Percentiles rank a stretch among this genome's conserved stretches.
phyloP scores from a whole-genome alignment of 805 yeast species.

The Limtongozyma cylindracea region DNA sequence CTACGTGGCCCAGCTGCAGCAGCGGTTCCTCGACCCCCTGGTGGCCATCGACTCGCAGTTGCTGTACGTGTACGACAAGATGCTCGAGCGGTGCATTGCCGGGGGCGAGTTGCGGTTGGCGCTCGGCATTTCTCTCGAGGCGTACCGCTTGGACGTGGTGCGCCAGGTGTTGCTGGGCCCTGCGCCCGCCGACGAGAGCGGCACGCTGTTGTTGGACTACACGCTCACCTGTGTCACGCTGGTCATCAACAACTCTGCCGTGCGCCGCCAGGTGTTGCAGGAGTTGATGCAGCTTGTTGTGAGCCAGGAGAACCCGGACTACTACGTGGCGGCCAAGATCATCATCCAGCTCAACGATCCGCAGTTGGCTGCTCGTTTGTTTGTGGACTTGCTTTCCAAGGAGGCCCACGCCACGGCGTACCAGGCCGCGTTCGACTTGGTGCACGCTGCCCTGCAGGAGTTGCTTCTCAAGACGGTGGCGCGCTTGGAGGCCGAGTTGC shows the following conservation, averaged over 20 bases:
- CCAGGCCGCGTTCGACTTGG: constrained; percentile 91
- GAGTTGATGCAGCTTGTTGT: constrained; percentile 36
- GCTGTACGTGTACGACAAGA: constrained; percentile 50
- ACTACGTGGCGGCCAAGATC: constrained; percentile 62
- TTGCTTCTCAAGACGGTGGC: constrained; percentile 38
- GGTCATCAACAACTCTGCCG: constrained; percentile 8
- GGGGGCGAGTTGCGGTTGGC: constrained; percentile 59
- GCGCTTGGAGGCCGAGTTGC: too few species aligned
- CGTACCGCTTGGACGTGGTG: constrained; percentile 65
- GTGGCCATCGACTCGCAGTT: constrained; percentile 30
- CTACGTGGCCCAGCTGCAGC: constrained; percentile 43
- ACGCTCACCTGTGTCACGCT: constrained; percentile 51
- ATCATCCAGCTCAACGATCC: constrained; percentile 73
- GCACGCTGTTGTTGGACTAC: constrained; percentile 36
- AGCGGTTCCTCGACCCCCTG: constrained; percentile 5
- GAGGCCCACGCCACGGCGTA: constrained; percentile 36
- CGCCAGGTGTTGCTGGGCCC: constrained; percentile 23
- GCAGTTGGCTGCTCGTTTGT: constrained; percentile 39
- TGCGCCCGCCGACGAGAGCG: constrained; percentile 20
- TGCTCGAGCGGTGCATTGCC: constrained; percentile 59
- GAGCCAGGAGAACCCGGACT: constrained; percentile 40
- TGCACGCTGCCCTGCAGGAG: constrained; percentile 77
- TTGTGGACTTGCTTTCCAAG: constrained; percentile 30
- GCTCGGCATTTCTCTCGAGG: constrained; percentile 75
- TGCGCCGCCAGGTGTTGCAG: constrained; percentile 7